These are phyloP conservation scores for Iris macrosiphon DNA, from an alignment of 106 monocot species.

Conservation along the genomic window DNA sequence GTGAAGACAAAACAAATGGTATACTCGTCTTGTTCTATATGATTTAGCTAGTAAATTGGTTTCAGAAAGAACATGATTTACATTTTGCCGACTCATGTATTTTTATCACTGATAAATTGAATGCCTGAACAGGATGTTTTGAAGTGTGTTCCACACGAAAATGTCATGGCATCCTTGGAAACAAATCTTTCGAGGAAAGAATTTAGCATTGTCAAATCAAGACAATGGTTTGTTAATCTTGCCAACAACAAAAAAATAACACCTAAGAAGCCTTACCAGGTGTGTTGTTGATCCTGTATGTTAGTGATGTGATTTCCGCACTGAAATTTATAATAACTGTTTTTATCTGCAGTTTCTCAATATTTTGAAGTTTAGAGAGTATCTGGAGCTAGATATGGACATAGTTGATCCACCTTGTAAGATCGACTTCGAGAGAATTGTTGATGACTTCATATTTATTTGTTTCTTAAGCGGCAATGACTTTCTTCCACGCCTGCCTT, in stretches of 20 bases:
- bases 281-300: background rate
- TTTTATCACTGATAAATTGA: no score
- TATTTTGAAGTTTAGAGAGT: constrained; percentile 51
- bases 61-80: no score
- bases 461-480: constrained; percentile 63
- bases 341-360: constrained; percentile 44
- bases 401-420: background rate
- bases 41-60: no score
- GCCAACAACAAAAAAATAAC: background rate
- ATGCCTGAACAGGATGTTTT: constrained; percentile 22
- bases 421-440: constrained; percentile 33
- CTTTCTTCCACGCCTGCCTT: constrained; percentile 51
- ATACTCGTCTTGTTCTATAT: no score
- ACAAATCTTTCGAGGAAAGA: constrained; percentile 5
- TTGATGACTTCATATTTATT: constrained; percentile 59
- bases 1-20: no score
- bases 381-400: constrained; percentile 34
- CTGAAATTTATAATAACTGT: background rate
- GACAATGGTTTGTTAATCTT: constrained; percentile 9
- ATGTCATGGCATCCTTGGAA: background rate
- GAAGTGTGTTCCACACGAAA: constrained; percentile 1
- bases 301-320: background rate
- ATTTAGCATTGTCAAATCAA: background rate
- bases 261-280: constrained; percentile 24
- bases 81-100: no score